These are phyloP conservation scores for Saccharomyces hybrid DNA, from an alignment of 1,139 yeast genomes.

Conservation along the genomic window DNA sequence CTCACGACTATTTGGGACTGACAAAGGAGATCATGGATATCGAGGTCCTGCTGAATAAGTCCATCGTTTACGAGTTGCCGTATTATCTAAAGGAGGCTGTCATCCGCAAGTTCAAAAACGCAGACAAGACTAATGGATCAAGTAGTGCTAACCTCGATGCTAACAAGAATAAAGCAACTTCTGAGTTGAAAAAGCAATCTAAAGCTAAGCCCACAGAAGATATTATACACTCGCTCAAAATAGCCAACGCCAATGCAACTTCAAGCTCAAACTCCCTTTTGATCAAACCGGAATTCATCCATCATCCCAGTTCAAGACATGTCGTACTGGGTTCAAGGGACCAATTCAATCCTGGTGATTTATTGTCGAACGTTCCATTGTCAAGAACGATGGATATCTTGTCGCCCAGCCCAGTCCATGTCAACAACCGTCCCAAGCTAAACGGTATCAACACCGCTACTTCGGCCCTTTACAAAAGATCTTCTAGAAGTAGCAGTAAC, in stretches of 20 bases:
- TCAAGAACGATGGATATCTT: slow-evolving; percentile 37
- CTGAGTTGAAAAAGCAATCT: neutral
- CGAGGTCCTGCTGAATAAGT: slow-evolving; percentile 57
- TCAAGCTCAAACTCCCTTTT: slow-evolving; percentile 4
- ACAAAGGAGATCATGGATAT: slow-evolving; percentile 76
- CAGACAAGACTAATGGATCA: neutral
- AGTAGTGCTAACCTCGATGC: slow-evolving; percentile 10
- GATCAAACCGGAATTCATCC: slow-evolving; percentile 7
- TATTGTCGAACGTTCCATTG: slow-evolving; percentile 73
- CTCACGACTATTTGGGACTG: slow-evolving; percentile 77
- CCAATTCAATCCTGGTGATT: slow-evolving; percentile 75
- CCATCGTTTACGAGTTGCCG: slow-evolving; percentile 48
- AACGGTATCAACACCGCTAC: neutral
- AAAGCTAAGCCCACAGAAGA: slow-evolving; percentile 9
- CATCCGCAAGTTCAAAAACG: slow-evolving; percentile 36
- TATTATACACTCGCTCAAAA: slow-evolving; percentile 7
- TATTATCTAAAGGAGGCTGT: slow-evolving; percentile 49
- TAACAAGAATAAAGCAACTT: neutral
- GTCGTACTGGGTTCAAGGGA: slow-evolving; percentile 55
- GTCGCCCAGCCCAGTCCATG: neutral
- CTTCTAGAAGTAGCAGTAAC: neutral
- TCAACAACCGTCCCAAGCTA: neutral
- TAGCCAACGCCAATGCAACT: slow-evolving; percentile 2
- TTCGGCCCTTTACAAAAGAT: neutral
- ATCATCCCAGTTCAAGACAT: slow-evolving; percentile 42